Evolutionary conservation across 129 eudicot species (phyloP).

Genomic region (Smallanthus sonchifolius): DNA sequence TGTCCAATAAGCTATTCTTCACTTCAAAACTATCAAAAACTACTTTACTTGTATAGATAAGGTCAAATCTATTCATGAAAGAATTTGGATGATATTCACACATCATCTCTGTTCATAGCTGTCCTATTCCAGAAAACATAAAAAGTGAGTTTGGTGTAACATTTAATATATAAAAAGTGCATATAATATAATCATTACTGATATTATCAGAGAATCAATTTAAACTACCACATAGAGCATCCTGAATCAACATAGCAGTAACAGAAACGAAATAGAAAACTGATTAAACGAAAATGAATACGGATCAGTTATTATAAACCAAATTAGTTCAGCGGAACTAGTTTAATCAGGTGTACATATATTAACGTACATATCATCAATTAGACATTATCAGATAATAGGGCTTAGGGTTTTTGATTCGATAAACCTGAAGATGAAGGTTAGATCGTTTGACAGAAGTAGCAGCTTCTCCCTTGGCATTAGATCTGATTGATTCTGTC

Average conservation of each 20-base stretch:
- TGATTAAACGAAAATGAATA: background rate
- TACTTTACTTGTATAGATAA: background rate
- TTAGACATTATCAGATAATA: background rate
- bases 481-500: slow-evolving; percentile 24
- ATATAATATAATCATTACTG: background rate
- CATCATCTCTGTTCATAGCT: background rate
- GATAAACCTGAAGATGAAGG: slow-evolving; percentile 44
- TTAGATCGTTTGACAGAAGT: slow-evolving; percentile 26
- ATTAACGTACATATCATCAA: too few species aligned
- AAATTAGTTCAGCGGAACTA: background rate
- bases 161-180: too few species aligned
- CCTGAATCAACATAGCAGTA: background rate
- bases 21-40: background rate
- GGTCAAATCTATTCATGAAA: background rate
- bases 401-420: background rate
- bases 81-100: background rate
- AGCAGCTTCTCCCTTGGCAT: slow-evolving; percentile 16
- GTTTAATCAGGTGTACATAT: background rate
- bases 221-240: background rate
- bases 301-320: background rate
- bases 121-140: background rate
- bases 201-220: background rate
- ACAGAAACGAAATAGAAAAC: background rate
- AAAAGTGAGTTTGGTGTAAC: background rate
- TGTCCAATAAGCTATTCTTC: background rate